Conservation (phyloP, 2,329 filamentous ascomycete genomes). For the Colletotrichum brevisporum region DNA sequence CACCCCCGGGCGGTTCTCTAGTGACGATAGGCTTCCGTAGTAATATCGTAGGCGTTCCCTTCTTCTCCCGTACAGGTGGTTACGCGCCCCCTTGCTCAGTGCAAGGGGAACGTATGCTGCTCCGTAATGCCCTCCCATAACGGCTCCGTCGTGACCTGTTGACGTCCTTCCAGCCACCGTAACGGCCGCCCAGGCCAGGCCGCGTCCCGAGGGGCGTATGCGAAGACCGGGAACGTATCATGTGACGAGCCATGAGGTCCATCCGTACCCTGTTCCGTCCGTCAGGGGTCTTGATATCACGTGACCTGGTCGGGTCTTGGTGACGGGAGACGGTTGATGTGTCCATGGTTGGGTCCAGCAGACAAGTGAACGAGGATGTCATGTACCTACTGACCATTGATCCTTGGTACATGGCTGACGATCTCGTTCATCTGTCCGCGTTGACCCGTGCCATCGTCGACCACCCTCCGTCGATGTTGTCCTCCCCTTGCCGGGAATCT, state of each 20-base stretch:
- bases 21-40: conserved; percentile 27
- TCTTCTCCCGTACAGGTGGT: conserved; percentile 25
- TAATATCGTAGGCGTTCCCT: conserved; percentile 21
- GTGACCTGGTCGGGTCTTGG: conserved; percentile 15
- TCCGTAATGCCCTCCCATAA: conserved; percentile 26
- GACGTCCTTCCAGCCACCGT: conserved; percentile 7
- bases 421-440: not conserved
- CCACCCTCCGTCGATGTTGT: not conserved
- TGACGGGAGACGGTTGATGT: not conserved
- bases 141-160: conserved; percentile 8
- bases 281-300: conserved; percentile 27
- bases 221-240: conserved; percentile 25
- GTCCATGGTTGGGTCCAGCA: not conserved
- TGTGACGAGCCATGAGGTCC: conserved; percentile 29
- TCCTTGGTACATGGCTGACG: not conserved
- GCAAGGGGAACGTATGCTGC: conserved; percentile 4
- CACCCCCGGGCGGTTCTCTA: conserved; percentile 29
- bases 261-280: not conserved
- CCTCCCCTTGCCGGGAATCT: not conserved
- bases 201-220: not conserved
- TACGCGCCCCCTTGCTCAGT: not conserved
- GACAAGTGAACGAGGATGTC: not conserved
- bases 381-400: not conserved
- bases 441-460: not conserved
- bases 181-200: not conserved